These are phyloP conservation scores for Dichomitus squalens DNA, from an alignment of 1,284 basidiomycete species.

Conservation along the genomic window DNA sequence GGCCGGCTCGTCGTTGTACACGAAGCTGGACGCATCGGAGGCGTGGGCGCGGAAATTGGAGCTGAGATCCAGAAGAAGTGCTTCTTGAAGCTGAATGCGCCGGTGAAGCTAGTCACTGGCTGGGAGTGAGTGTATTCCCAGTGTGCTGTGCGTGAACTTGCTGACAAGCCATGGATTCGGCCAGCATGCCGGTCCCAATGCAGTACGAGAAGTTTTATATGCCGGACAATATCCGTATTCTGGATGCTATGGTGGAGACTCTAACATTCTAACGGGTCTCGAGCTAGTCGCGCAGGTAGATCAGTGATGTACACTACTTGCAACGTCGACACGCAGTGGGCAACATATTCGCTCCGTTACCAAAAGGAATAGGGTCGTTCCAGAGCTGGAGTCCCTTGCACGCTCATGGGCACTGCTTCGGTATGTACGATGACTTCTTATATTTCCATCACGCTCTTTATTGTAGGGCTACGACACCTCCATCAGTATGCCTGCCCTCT, in stretches of 20 bases:
- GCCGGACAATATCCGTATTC: constrained; percentile 80
- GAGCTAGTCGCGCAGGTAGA: not conserved
- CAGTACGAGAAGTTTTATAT: constrained; percentile 91
- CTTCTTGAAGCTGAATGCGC: constrained; percentile 86
- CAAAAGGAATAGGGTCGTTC: no score
- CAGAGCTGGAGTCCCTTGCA: no score
- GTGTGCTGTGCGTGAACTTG: constrained; percentile 14
- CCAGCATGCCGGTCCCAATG: constrained; percentile 77
- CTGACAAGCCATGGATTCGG: constrained; percentile 11
- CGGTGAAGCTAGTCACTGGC: constrained; percentile 83
- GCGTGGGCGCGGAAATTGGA: constrained; percentile 86
- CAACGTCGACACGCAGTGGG: not conserved
- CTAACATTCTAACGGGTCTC: constrained; percentile 61
- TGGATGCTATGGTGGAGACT: constrained; percentile 86
- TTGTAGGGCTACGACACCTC: no score
- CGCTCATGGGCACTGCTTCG: no score
- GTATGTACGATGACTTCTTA: no score
- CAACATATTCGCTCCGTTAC: no score
- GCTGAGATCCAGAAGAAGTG: constrained; percentile 86
- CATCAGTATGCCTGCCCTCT: no score
- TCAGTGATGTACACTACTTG: constrained; percentile 13
- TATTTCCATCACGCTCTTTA: no score
- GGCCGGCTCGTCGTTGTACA: constrained; percentile 89
- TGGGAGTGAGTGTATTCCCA: constrained; percentile 78
- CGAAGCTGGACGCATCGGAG: constrained; percentile 84